A percentile compares a stretch with the other conserved stretches of the same genome.
These are phyloP conservation scores for Platanthera zijinensis DNA, from an alignment of 106 monocot species.

Conservation along the genomic window DNA sequence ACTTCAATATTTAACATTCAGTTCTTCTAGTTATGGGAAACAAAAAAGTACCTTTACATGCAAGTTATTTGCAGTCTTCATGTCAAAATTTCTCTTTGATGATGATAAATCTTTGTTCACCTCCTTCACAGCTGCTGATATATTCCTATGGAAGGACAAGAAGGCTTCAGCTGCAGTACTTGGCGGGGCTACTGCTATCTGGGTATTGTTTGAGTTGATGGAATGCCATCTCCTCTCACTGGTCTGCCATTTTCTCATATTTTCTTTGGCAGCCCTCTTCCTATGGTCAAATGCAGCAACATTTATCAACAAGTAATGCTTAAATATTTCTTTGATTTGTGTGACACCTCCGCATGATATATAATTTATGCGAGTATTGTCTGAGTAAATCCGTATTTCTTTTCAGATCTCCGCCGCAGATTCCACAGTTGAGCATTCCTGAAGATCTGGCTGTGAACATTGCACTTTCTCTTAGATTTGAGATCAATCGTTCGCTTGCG, in stretches of 20 bases:
- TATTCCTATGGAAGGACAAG: conserved; percentile 66
- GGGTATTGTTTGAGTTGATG: conserved; percentile 67
- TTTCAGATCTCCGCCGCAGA: conserved; percentile 33
- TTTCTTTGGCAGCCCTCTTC: conserved; percentile 36
- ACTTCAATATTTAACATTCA: neutral
- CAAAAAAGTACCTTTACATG: neutral
- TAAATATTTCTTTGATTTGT: neutral
- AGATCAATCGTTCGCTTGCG: conserved; percentile 27
- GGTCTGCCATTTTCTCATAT: conserved; percentile 38
- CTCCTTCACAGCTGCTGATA: conserved; percentile 49
- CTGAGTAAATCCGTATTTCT: neutral
- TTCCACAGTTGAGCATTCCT: conserved; percentile 37
- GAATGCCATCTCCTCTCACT: conserved; percentile 59
- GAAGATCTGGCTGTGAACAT: conserved; percentile 30
- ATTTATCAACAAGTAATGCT: conserved; percentile 51
- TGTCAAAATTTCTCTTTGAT: neutral
- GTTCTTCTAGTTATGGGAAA: neutral
- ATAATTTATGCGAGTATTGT: neutral
- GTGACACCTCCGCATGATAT: neutral
- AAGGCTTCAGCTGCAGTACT: conserved; percentile 49
- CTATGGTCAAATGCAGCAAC: conserved; percentile 50
- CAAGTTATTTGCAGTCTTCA: neutral
- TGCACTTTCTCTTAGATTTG: conserved; percentile 24
- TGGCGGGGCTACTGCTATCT: conserved; percentile 42
- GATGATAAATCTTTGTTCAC: neutral